Evolutionary conservation across 768 basidiomycete species (phyloP), one percentile per base, ranked within the genome.

Genomic region (Chalciporus sphaerocephalus): DNA sequence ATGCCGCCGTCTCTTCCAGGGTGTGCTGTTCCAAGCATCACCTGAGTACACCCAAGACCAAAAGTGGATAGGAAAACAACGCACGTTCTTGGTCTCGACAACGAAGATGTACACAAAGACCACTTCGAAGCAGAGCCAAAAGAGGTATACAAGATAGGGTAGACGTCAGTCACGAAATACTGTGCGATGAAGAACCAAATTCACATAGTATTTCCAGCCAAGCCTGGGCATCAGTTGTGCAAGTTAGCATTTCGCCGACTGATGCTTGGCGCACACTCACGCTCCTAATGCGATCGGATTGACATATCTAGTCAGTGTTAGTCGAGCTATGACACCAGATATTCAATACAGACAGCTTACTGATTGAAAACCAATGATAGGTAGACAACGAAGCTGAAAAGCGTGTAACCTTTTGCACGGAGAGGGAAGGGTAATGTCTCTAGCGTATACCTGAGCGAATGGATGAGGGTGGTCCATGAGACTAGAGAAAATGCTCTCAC

Each of bases 401-500:
- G 59, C 6, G 86, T 81, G 50, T 87, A 83, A 0, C 88, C 88
- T 56, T 82, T 87, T 10, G 89, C 89, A 40, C 91, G 81, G 47
- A 92, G 81, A 47, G 71, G 74, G 65, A 81, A 89, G 0, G 89
- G 90, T 4, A 92, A 64, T 51, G 92, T 91, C 61, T 93, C 91
- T 46, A 92, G 69, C 7, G 77, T 74, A 52, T 80, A 83, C 1
- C n/a, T n/a, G n/a, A n/a, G n/a, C n/a, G n/a, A n/a, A n/a, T n/a
- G n/a, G n/a, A n/a, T n/a, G n/a, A n/a, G n/a, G n/a, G n/a, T n/a
- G n/a, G n/a, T n/a, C n/a, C n/a, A n/a, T n/a, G n/a, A n/a, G n/a
- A n/a, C n/a, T n/a, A n/a, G n/a, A n/a, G n/a, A n/a, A n/a, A n/a
- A n/a, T n/a, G n/a, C n/a, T n/a, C 65, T 48, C 44, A 67, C 56